Conservation (phyloP, 164 flowering plant genomes). For the Chloranthus sessilifolius region DNA sequence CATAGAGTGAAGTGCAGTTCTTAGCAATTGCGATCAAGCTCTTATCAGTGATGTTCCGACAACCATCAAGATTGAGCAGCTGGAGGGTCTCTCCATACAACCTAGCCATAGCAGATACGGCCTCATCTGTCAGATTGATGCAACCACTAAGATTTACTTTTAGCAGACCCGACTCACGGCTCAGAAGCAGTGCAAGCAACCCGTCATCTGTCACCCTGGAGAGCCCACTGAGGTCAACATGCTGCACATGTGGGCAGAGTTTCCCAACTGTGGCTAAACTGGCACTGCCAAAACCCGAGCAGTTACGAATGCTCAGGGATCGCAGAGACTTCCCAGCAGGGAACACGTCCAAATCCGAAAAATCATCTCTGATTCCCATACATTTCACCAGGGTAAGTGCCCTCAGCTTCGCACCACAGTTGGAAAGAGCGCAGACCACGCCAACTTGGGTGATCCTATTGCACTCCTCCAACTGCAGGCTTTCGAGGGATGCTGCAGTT, state of each 20-base stretch:
- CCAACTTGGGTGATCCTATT: constrained; percentile 59
- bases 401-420: constrained; percentile 46
- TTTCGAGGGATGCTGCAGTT: constrained; percentile 50
- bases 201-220: constrained; percentile 58
- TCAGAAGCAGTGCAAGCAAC: constrained; percentile 35
- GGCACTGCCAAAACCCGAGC: constrained; percentile 61
- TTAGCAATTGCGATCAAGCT: constrained; percentile 54
- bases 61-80: constrained; percentile 47
- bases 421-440: constrained; percentile 37
- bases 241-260: constrained; percentile 52
- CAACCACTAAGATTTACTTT: constrained; percentile 57
- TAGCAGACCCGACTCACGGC: constrained; percentile 37
- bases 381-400: constrained; percentile 47
- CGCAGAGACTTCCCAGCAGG: constrained; percentile 42
- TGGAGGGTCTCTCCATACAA: constrained; percentile 57
- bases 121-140: constrained; percentile 45
- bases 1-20: constrained; percentile 44
- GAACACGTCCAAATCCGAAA: constrained; percentile 14
- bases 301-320: constrained; percentile 45
- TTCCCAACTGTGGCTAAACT: constrained; percentile 43
- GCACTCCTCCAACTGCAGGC: constrained; percentile 64
- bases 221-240: constrained; percentile 53
- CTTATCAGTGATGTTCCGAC: constrained; percentile 45
- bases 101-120: constrained; percentile 33
- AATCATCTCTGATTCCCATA: constrained; percentile 45